Evolutionary conservation across 805 yeast species (phyloP).

Genomic region (Cyberlindnera saturnus): DNA sequence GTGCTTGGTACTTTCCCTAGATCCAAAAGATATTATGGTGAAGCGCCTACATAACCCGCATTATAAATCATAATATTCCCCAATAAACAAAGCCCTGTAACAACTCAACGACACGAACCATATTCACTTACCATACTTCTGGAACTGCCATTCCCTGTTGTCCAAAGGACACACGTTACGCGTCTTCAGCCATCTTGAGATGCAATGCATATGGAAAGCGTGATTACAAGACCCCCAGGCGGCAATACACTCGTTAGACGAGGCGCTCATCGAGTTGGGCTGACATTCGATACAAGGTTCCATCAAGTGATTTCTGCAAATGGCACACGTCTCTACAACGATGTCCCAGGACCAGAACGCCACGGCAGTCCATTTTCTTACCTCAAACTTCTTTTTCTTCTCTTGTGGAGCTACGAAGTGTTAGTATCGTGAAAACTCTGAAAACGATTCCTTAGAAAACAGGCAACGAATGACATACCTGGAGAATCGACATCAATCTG

Average conservation of each 20-base stretch:
- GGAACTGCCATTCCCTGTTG: conserved; percentile 80
- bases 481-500: no score
- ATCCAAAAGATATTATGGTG: conserved; percentile 12
- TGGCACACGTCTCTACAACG: conserved; percentile 93
- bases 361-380: conserved; percentile 97
- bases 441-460: no score
- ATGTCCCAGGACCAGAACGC: conserved; percentile 99
- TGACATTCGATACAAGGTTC: conserved; percentile 97
- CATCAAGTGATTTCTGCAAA: conserved; percentile 96
- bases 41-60: neutral
- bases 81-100: neutral
- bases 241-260: conserved; percentile 77
- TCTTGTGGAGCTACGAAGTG: neutral
- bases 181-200: conserved; percentile 89
- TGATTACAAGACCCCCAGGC: conserved; percentile 98
- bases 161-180: conserved; percentile 97
- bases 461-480: no score
- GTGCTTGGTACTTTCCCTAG: conserved; percentile 30
- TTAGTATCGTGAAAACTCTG: neutral
- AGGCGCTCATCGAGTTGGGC: conserved; percentile 61
- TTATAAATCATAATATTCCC: neutral
- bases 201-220: conserved; percentile 98
- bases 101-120: conserved; percentile 19
- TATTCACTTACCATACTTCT: conserved; percentile 60
- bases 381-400: conserved; percentile 73